Percentiles rank a stretch among this genome's conserved stretches.
Conservation (phyloP, 1,284 basidiomycete genomes). For the Leucoagaricus sp. region DNA sequence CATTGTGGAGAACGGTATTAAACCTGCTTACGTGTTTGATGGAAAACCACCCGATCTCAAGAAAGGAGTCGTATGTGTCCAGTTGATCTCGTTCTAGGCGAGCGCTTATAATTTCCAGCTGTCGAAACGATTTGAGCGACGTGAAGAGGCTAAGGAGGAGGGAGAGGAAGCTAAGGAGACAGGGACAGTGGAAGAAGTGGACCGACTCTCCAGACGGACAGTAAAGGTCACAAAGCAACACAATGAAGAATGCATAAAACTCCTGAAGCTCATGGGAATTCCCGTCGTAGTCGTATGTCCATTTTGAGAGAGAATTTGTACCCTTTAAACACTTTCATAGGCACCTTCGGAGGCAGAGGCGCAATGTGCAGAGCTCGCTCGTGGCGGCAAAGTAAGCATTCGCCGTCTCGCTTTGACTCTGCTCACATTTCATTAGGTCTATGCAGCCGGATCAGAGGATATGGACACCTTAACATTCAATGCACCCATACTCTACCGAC, state of each 20-base stretch:
- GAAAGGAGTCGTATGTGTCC: constrained; percentile 82
- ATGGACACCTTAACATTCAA: constrained; percentile 99
- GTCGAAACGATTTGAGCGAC: constrained; percentile 87
- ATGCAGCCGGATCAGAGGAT: constrained; percentile 96
- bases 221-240: constrained; percentile 96
- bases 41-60: constrained; percentile 98
- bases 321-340: constrained; percentile 41
- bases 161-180: constrained; percentile 97
- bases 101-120: constrained; percentile 51
- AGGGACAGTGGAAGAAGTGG: constrained; percentile 91
- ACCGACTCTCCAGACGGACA: constrained; percentile 87
- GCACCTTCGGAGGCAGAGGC: constrained; percentile 99
- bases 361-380: constrained; percentile 96
- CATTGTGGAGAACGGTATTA: constrained; percentile 99
- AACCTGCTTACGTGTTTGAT: constrained; percentile 98
- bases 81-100: neutral
- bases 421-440: constrained; percentile 59
- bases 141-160: constrained; percentile 93
- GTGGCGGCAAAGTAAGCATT: constrained; percentile 82
- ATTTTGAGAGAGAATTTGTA: neutral
- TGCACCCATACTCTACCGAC: constrained; percentile 89
- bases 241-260: constrained; percentile 91
- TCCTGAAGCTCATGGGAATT: constrained; percentile 96
- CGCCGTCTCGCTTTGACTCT: neutral
- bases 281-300: constrained; percentile 81